Evolutionary conservation across 2,329 filamentous ascomycete genomes (phyloP), one percentile per base, ranked within the genome.

Genomic region (Fusarium acutatum): DNA sequence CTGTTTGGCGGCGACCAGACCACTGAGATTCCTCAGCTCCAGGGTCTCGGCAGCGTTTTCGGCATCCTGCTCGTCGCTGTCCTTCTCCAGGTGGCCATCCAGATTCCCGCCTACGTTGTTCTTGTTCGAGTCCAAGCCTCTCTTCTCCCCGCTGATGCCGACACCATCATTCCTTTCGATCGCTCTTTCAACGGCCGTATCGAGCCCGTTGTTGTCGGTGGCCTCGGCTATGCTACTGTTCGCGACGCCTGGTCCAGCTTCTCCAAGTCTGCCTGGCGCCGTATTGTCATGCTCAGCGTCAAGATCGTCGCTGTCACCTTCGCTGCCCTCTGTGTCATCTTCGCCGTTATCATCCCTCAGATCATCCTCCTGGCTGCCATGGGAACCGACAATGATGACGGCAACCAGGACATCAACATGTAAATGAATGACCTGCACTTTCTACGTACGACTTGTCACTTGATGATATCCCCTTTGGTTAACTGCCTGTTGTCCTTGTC

Each of bases 141-240:
- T 54, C 90, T 97, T 76, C 90, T 98, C 6, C 90, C 94, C 2
- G 92, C 94, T 67, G 91, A 94, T 24, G 89, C 95, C 74, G 92
- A 97, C 83, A 91, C 94, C 32, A 93, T 98, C 73, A 91, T 98
- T 40, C 92, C 94, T 37, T 97, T 98, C 78, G 96, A 98, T 86
- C 93, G 95, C 73, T 92, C 92, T 35, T 97, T 97, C 79, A 90
- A 88, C 72, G 94, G 94, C 76, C 92, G 91, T 80, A 89, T 96
- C 34, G 89, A 92, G 73, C 91, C 93, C n/a, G 88, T 89, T 67
- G 87, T 94, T 56, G 85, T 94, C n/a, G 91, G 90, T 67, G 94
- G 93, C 61, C 89, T 87, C 72, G 93, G 94, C 74, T 91, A 89
- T 74, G 87, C 94, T 70, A 89, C 92, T 44, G 88, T 96, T 78